Evolutionary conservation across 257 asterid genomes (phyloP).

Genomic region (Scutellaria barbata): DNA sequence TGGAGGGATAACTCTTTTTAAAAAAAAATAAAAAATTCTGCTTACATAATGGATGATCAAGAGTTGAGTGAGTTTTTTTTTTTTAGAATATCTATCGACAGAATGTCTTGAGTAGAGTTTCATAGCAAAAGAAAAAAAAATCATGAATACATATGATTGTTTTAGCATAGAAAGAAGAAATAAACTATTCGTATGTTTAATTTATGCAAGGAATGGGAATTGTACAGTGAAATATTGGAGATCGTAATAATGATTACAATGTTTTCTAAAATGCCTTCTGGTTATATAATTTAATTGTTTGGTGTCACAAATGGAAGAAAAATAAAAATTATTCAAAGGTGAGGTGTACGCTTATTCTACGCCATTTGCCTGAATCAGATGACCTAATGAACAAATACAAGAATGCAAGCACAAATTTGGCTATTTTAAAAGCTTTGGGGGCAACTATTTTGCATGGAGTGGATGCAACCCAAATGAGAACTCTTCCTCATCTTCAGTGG

Average conservation of each 20-base stretch:
- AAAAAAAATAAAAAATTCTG: no score
- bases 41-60: no score
- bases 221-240: no score
- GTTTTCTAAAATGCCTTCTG: neutral
- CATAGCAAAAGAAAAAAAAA: no score
- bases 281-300: neutral
- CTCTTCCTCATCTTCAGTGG: constrained; percentile 32
- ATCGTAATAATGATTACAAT: neutral
- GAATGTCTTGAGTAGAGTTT: neutral
- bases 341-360: neutral
- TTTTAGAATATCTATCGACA: neutral
- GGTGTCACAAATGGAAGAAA: neutral
- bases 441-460: constrained; percentile 55
- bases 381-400: constrained; percentile 54
- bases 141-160: no score
- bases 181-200: neutral
- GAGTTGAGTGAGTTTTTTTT: neutral
- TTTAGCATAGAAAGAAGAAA: neutral
- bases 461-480: constrained; percentile 57
- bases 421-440: constrained; percentile 42
- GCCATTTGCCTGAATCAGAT: constrained; percentile 36
- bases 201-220: neutral
- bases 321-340: neutral
- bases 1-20: no score
- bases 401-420: constrained; percentile 49